Base-by-base conservation (phyloP, 805 yeast genomes). In the Monosporozyma servazzii region DNA sequence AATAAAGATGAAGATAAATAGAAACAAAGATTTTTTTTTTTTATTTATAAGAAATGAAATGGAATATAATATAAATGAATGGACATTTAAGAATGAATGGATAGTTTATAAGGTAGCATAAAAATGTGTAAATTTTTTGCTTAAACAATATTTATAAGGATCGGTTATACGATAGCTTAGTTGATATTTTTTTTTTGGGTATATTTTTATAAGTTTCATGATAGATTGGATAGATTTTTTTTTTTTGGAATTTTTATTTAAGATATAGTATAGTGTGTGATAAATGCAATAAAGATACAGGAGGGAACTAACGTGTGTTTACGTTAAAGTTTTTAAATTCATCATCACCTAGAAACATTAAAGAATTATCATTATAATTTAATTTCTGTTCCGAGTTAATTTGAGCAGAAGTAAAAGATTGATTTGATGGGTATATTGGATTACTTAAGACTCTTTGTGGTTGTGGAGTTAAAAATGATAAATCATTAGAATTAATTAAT, bases 401-500 rank as follows among this genome's bases (percentile, higher is more conserved):
- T 17, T 42, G 33, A 10, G 49, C 29, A 18, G 18, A 40, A 30
- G 18, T 45, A 41, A 27, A 44, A 17, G 46, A 18, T 45, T 45
- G 18, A 27, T 30, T 23, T 53, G 54, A 27, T 53, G 52, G 40
- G 57, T 57, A 45, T 48, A 58, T 9, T n/a, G 63, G 61, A 48
- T 58, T 58, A 46, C 61, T 56, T 15, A 57, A 51, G 21, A 58
- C 51, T 55, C 63, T 56, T 55, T 52, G 53, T 46, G 48, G 52
- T n/a, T 51, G 52, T 13, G 47, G 37, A 25, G 50, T 45, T 21
- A 41, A 39, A 37, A 36, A 29, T n/a, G 45, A 47, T 23, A 50
- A 39, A 33, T 49, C 53, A 21, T 41, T 44, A 25, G 45, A 23
- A 21, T 37, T 18, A 3, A 18, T 47, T 37, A 45, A 40, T 47